phyloP scores from a whole-genome alignment of 352 stramenopile genomes.

The Globisporangium nodosum region DNA sequence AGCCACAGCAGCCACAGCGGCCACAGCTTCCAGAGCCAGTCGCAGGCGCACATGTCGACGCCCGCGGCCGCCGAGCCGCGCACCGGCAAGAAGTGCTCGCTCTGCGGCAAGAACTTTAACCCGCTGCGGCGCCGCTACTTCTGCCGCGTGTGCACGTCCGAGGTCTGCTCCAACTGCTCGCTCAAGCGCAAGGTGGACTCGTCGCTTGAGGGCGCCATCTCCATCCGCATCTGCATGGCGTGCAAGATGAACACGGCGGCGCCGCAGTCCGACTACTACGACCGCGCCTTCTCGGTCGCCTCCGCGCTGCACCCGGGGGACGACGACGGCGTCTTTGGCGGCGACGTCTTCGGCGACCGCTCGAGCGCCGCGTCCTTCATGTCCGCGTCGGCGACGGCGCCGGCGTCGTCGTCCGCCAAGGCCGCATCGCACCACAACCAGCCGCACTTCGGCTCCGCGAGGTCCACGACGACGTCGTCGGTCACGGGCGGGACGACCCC shows the following conservation, averaged over 20 bases:
- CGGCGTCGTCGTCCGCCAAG: conserved; percentile 1
- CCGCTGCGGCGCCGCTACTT: conserved; percentile 66
- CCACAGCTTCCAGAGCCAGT: background rate
- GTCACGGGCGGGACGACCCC: conserved; percentile 9
- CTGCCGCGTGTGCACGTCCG: conserved; percentile 53
- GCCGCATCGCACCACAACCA: background rate
- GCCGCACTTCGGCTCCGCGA: background rate
- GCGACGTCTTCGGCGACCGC: conserved; percentile 11
- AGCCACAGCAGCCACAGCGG: conserved; percentile 3
- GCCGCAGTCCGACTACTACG: conserved; percentile 47
- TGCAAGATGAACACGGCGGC: conserved; percentile 64
- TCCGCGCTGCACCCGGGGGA: conserved; percentile 16
- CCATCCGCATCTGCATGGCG: conserved; percentile 60
- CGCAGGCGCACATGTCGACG: background rate
- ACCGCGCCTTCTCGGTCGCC: conserved; percentile 41
- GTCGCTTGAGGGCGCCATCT: conserved; percentile 26
- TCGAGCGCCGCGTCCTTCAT: conserved; percentile 14
- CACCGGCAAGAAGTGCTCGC: conserved; percentile 50
- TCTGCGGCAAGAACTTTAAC: conserved; percentile 83
- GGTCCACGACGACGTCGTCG: conserved; percentile 3
- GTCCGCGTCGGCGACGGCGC: conserved; percentile 3
- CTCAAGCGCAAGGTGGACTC: conserved; percentile 40
- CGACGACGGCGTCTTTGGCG: conserved; percentile 14
- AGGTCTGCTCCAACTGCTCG: conserved; percentile 72
- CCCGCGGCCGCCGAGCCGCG: conserved; percentile 4